Evolutionary conservation across 208 protist genomes (phyloP), one percentile per base, ranked within the genome.

Genomic region (Porcisia hertigi): DNA sequence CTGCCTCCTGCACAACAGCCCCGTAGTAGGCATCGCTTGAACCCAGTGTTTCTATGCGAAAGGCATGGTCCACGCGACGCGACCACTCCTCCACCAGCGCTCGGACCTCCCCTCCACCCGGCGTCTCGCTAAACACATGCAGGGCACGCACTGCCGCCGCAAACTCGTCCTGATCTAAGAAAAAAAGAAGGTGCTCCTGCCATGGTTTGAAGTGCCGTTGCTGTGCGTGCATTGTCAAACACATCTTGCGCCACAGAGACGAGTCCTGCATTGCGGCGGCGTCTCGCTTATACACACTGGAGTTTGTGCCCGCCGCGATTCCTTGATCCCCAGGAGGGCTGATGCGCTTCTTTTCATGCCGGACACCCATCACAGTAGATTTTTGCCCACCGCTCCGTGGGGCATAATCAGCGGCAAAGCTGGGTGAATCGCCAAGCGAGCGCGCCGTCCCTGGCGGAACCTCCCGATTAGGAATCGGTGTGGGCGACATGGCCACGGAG

Each of bases 71-170:
- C 9, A 85, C 69, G 43, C 82, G 88, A 9, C 80, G 84, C 52
- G 69, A 63, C 91, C 89, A 95, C 65, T 91, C 86, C 30, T 80
- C 69, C 8, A 88, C 45, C 25, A 95, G 73, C 14, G 49, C 76
- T 18, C 86, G 81, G 25, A 85, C 86, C 55, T 92, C 63, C 12
- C 30, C 69, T 45, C 73, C 75, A n/a, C 52, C 72, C 59, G 81
- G 83, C 16, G 66, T 64, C n/a, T 69, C 69, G 30, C 57, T 57
- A 52, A 90, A 80, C 4, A 77, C 62, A 34, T 80, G 71, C 57
- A 90, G 54, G 18, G 77, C 66, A 1, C 71, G 70, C 62, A 76
- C 78, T 1, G 73, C 60, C 34, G 73, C 73, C 18, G 69, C 47
- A 58, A 93, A 90, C 69, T 79, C 75, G 3, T 75, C 70, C 45